Evolutionary conservation across 805 yeast species (phyloP).

Genomic region (Candida sonorensis): DNA sequence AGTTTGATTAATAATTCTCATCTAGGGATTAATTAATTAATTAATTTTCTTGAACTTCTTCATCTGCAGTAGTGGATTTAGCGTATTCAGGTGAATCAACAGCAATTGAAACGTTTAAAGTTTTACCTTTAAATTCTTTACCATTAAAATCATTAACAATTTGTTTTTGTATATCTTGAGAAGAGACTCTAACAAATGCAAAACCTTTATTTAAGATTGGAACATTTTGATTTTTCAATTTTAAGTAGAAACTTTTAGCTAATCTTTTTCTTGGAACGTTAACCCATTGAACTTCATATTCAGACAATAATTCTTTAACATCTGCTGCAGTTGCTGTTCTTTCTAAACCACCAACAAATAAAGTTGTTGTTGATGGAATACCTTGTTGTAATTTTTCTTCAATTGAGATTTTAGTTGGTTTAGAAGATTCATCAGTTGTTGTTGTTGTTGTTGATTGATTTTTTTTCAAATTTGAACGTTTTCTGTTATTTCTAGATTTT

Average conservation of each 20-base stretch:
- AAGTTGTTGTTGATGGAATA: slow-evolving; percentile 47
- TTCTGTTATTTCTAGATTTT: background rate
- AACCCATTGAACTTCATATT: slow-evolving; percentile 48
- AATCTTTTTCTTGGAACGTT: slow-evolving; percentile 50
- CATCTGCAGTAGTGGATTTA: slow-evolving; percentile 4
- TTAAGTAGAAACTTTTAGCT: slow-evolving; percentile 36
- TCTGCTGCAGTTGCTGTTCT: slow-evolving; percentile 40
- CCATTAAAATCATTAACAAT: slow-evolving; percentile 63
- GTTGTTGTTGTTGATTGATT: background rate
- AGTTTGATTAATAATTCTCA: too few species aligned
- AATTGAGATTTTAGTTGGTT: slow-evolving; percentile 19
- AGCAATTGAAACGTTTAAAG: slow-evolving; percentile 64
- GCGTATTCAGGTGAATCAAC: slow-evolving; percentile 44
- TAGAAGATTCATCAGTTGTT: too few species aligned
- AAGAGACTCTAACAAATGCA: slow-evolving; percentile 51
- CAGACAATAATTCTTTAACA: slow-evolving; percentile 38
- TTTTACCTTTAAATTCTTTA: slow-evolving; percentile 56
- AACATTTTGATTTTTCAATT: slow-evolving; percentile 38
- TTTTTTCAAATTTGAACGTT: too few species aligned
- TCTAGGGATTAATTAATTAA: too few species aligned
- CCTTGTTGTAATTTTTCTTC: slow-evolving; percentile 37
- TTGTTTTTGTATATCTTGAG: slow-evolving; percentile 38
- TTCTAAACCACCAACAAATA: slow-evolving; percentile 57
- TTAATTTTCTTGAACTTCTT: too few species aligned
- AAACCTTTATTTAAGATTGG: slow-evolving; percentile 53